Evolutionary conservation across 306 rosid species (phyloP).

Genomic region (Chamaecrista fasciculata): DNA sequence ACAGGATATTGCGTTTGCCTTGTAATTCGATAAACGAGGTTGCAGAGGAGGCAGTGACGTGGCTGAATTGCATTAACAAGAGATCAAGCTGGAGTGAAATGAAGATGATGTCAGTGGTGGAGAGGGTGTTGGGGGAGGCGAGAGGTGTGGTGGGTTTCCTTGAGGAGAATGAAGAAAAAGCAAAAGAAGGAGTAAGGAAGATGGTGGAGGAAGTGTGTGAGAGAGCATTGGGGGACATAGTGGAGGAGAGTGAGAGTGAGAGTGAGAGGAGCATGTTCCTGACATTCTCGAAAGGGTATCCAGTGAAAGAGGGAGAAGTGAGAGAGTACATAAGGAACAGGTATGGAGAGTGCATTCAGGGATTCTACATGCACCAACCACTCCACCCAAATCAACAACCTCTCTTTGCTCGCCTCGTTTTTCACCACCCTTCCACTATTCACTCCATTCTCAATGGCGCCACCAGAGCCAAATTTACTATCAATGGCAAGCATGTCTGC

Average conservation of each 20-base stretch:
- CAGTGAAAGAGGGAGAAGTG: slow-evolving; percentile 56
- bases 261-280: slow-evolving; percentile 71
- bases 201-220: slow-evolving; percentile 37
- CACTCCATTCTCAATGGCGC: slow-evolving; percentile 48
- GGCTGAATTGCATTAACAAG: slow-evolving; percentile 40
- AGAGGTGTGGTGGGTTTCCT: slow-evolving; percentile 37
- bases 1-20: slow-evolving; percentile 41
- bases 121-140: slow-evolving; percentile 41
- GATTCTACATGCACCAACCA: slow-evolving; percentile 63
- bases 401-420: slow-evolving; percentile 62
- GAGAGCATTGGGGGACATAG: slow-evolving; percentile 52
- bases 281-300: slow-evolving; percentile 75
- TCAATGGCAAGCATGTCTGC: slow-evolving; percentile 81
- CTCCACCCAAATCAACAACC: slow-evolving; percentile 39
- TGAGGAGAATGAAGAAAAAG: slow-evolving; percentile 13
- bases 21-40: slow-evolving; percentile 45
- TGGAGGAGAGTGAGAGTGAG: not conserved
- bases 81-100: no score
- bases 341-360: slow-evolving; percentile 61
- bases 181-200: slow-evolving; percentile 30
- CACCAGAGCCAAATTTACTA: slow-evolving; percentile 50
- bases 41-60: slow-evolving; percentile 57
- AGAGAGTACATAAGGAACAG: slow-evolving; percentile 36
- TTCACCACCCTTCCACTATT: slow-evolving; percentile 31
- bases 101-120: no score